Percentiles rank a stretch among this genome's conserved stretches.
Conservation (phyloP, 2,329 filamentous ascomycete genomes). For the Pestalotiopsis sp. region DNA sequence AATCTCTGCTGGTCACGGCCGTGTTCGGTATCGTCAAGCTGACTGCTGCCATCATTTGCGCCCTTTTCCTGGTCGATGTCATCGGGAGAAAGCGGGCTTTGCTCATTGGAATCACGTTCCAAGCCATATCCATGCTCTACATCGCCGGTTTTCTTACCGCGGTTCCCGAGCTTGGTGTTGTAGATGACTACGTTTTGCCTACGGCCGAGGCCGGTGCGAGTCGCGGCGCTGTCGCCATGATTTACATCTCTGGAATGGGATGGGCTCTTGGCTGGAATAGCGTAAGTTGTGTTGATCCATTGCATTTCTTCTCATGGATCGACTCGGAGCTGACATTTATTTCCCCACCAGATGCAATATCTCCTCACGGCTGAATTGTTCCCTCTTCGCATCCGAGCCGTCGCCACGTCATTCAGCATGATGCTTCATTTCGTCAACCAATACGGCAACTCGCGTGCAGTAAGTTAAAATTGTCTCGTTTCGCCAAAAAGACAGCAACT, state of each 20-base stretch:
- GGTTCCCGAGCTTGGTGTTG: constrained; percentile 60
- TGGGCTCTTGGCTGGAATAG: constrained; percentile 71
- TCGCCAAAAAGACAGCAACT: neutral
- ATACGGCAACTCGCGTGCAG: constrained; percentile 75
- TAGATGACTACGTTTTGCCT: constrained; percentile 50
- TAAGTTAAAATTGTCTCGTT: neutral
- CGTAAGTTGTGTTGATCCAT: constrained; percentile 34
- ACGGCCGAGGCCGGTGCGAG: constrained; percentile 55
- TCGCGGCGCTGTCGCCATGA: constrained; percentile 72
- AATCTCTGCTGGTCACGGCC: constrained; percentile 72
- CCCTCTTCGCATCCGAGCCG: constrained; percentile 71
- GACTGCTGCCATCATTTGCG: constrained; percentile 66
- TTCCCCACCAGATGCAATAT: constrained; percentile 65
- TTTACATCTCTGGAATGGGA: constrained; percentile 69
- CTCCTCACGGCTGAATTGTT: constrained; percentile 78
- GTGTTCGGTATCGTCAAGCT: constrained; percentile 80
- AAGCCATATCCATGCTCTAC: constrained; percentile 64
- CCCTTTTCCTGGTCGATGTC: constrained; percentile 78
- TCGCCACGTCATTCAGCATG: constrained; percentile 74
- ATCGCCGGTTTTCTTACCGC: constrained; percentile 63
- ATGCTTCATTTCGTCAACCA: constrained; percentile 79
- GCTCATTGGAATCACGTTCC: constrained; percentile 64
- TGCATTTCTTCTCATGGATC: neutral
- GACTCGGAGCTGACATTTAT: neutral
- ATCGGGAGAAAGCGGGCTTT: constrained; percentile 74